Base-by-base conservation (phyloP, 2,329 filamentous ascomycete genomes). In the Fusarium avenaceum region DNA sequence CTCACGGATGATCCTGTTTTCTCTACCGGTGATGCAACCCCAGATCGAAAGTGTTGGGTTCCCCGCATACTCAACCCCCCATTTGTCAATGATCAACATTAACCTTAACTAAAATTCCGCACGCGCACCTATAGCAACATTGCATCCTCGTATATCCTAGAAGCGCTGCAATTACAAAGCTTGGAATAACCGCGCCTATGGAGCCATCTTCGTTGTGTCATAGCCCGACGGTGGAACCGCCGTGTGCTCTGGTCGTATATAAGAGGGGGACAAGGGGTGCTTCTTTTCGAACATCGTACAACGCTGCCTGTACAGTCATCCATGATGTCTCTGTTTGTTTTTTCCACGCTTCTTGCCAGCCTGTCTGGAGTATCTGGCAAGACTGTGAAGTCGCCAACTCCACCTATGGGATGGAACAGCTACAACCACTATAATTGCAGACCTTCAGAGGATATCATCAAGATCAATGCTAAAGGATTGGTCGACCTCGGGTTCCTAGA, bases 371-470 rank as follows among this genome's bases (percentile, higher is more conserved):
- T 38, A 2, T 35, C 49, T 24, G 66, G 57, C 14, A 58, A 63
- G 19, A 70, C 53, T 0, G 63, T 59, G 1, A 74, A 63, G 26
- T 76, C 76, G 2, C 66, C 73, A 7, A 79, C 80, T 1, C 82
- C 82, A 3, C 79, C 80, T 1, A 82, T 83, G 81, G 81, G 86
- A 14, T 89, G 86, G 86, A 89, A 89, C 63, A 84, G 82, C 3
- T 89, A 89, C 67, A 89, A 89, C 54, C 80, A 82, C 42, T 74
- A 74, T 15, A 60, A 57, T 17, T 74, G 72, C 33, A 53, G 45
- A 5, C 67, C 67, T 0, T 58, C 63, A 0, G 72, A 74, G 22
- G 53, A 60, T 0, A 67, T 74, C 17, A 73, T 74, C 44, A 73
- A 73, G 39, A 75, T 78, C 4, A 88, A 86, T 57, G 85, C 86